Evolutionary conservation across 1,139 yeast species (phyloP).

Genomic region (Pichia sp.): DNA sequence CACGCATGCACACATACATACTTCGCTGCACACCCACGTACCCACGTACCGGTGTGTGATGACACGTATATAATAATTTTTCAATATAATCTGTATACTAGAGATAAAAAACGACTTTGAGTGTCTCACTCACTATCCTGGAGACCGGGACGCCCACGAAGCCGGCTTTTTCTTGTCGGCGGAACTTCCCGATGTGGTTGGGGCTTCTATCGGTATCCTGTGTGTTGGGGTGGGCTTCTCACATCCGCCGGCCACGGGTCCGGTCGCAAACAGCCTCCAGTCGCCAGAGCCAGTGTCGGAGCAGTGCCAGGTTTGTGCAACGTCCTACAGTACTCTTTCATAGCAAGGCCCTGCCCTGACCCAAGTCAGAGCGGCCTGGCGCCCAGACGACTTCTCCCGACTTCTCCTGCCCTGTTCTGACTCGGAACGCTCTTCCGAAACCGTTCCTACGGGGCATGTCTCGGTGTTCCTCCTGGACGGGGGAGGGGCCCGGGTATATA

Average conservation of each 20-base stretch:
- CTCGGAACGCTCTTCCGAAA: background rate
- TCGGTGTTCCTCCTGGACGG: background rate
- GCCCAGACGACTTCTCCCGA: background rate
- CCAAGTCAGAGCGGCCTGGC: background rate
- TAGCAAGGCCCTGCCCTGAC: background rate
- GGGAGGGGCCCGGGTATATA: background rate
- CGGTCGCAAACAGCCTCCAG: too few relatives aligned
- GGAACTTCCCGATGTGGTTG: background rate
- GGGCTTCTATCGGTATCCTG: background rate
- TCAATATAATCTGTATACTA: conserved; percentile 9
- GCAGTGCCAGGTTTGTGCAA: background rate
- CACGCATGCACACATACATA: background rate
- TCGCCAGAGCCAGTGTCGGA: too few relatives aligned
- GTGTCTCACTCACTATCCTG: background rate
- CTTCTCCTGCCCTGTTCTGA: background rate
- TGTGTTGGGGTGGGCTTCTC: background rate
- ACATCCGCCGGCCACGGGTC: too few relatives aligned
- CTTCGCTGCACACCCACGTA: too few relatives aligned
- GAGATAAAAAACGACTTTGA: conserved; percentile 3
- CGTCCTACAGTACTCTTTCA: too few relatives aligned
- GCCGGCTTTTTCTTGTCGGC: background rate
- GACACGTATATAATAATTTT: background rate
- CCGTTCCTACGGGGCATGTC: background rate
- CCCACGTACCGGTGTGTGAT: too few relatives aligned
- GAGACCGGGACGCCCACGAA: too few relatives aligned